Percentiles rank a stretch among this genome's conserved stretches.
Evolutionary conservation across 306 rosid species (phyloP).

Genomic region (Senna siamea): DNA sequence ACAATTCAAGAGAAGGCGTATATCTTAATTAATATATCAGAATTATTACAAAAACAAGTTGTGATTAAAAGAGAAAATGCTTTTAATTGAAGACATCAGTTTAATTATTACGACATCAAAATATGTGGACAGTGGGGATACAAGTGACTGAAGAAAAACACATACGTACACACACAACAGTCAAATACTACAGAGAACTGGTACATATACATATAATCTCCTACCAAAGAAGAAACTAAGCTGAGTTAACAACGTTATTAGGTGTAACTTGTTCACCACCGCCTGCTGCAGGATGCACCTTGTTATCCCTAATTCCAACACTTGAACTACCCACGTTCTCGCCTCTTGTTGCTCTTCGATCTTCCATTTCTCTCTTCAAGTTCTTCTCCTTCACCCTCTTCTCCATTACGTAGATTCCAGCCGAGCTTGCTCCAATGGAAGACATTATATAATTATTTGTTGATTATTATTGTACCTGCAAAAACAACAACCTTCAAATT

Average conservation of each 20-base stretch:
- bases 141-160: too few relatives aligned
- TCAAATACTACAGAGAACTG: too few relatives aligned
- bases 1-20: too few relatives aligned
- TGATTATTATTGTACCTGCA: background rate
- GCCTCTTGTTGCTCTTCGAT: slow-evolving; percentile 30
- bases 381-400: slow-evolving; percentile 47
- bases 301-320: slow-evolving; percentile 36
- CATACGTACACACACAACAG: too few relatives aligned
- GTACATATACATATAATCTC: too few relatives aligned
- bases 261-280: background rate
- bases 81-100: too few relatives aligned
- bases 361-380: slow-evolving; percentile 44
- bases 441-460: slow-evolving; percentile 35
- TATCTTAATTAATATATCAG: too few relatives aligned
- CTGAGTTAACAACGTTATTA: background rate
- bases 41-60: too few relatives aligned
- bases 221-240: too few relatives aligned
- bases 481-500: background rate
- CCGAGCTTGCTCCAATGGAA: slow-evolving; percentile 55
- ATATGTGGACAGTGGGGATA: too few relatives aligned
- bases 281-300: slow-evolving; percentile 40
- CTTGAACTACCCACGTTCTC: slow-evolving; percentile 21
- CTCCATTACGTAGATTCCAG: slow-evolving; percentile 43
- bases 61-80: too few relatives aligned
- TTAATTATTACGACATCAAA: too few relatives aligned